Percentiles rank a stretch among this genome's conserved stretches.
Conservation (phyloP, 2,329 filamentous ascomycete species). For the Akanthomyces dipterigenus region DNA sequence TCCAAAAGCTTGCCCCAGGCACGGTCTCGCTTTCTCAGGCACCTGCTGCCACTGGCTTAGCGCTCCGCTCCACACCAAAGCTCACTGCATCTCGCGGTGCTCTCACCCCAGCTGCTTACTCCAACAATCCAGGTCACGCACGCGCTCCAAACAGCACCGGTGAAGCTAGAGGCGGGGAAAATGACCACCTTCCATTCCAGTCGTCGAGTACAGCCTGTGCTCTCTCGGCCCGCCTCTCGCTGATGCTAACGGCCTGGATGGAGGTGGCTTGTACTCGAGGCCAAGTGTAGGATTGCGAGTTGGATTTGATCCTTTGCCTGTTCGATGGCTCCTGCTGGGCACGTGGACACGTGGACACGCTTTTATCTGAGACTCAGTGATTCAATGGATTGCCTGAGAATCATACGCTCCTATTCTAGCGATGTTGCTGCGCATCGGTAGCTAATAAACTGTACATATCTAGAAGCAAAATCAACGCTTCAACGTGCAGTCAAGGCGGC, state of each 20-base stretch:
- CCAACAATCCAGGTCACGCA: background rate
- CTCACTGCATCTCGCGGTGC: background rate
- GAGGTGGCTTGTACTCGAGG: background rate
- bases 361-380: no score
- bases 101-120: background rate
- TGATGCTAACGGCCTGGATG: background rate
- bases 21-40: background rate
- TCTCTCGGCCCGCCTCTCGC: background rate
- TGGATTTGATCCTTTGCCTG: background rate
- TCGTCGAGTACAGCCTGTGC: background rate
- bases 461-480: background rate
- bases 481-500: background rate
- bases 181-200: background rate
- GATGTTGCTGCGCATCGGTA: no score
- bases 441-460: no score
- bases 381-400: no score
- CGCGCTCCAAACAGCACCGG: no score
- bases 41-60: background rate
- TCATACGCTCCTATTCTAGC: no score
- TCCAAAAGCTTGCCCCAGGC: background rate
- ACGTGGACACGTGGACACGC: no score
- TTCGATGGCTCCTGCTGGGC: background rate
- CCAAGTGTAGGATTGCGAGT: background rate
- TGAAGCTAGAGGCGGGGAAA: background rate
- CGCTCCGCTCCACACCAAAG: background rate